phyloP scores from a whole-genome alignment of 495 filamentous ascomycete species.

The Elasticomyces elasticus region DNA sequence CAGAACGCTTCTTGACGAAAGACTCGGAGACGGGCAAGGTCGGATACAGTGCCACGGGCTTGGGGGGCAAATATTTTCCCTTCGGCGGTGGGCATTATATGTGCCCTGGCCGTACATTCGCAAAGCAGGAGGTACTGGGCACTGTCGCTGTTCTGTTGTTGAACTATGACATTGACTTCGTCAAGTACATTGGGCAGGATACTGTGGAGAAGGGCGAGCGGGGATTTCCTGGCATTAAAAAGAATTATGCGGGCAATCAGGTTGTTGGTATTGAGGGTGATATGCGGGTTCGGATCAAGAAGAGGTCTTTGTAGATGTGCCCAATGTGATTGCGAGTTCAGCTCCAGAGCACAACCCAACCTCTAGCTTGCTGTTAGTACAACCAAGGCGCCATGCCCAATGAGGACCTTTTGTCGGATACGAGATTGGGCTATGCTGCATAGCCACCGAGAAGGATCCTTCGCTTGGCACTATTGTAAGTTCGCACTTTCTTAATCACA shows the following conservation, averaged over 20 bases:
- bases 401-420: too few relatives aligned
- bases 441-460: neutral
- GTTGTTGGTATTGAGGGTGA: slow-evolving; percentile 8
- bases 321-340: too few relatives aligned
- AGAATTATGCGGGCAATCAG: slow-evolving; percentile 8
- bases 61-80: slow-evolving; percentile 3
- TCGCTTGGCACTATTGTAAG: neutral
- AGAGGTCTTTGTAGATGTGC: too few relatives aligned
- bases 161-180: slow-evolving; percentile 2
- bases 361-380: too few relatives aligned
- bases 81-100: slow-evolving; percentile 6
- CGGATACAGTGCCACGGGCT: neutral
- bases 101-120: slow-evolving; percentile 4
- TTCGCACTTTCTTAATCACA: too few relatives aligned
- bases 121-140: slow-evolving; percentile 8
- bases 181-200: neutral
- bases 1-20: slow-evolving; percentile 1
- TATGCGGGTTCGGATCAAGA: slow-evolving; percentile 4
- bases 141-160: slow-evolving; percentile 2
- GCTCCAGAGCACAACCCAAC: too few relatives aligned
- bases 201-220: neutral
- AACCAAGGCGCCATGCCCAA: too few relatives aligned
- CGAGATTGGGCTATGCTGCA: neutral
- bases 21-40: neutral
- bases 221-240: slow-evolving; percentile 4